Conservation (phyloP, 805 yeast species). For the Candida sonorensis region DNA sequence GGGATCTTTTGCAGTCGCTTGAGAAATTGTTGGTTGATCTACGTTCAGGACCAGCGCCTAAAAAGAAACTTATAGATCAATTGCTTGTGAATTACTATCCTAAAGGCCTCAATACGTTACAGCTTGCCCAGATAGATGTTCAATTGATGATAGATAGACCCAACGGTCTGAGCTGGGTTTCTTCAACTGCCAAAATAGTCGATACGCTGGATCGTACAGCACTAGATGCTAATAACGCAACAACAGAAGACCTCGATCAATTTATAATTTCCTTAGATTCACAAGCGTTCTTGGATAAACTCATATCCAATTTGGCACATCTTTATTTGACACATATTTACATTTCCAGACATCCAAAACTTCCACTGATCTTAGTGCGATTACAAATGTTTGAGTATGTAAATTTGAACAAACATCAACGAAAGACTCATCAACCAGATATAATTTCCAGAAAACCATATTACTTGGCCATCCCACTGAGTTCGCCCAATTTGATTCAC, state of each 20-base stretch:
- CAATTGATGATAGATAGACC: constrained; percentile 59
- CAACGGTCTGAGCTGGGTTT: constrained; percentile 36
- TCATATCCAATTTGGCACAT: constrained; percentile 41
- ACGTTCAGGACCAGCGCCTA: constrained; percentile 13
- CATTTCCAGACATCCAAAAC: constrained; percentile 55
- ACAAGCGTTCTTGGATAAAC: constrained; percentile 38
- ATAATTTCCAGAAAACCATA: constrained; percentile 52
- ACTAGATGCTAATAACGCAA: no score
- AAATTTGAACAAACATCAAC: constrained; percentile 10
- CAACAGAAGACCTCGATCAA: constrained; percentile 22
- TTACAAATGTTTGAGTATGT: constrained; percentile 60
- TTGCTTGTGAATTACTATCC: constrained; percentile 47
- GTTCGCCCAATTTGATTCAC: constrained; percentile 63
- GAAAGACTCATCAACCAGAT: constrained; percentile 26
- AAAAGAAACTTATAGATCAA: constrained; percentile 33
- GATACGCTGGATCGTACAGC: no score
- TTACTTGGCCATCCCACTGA: constrained; percentile 59
- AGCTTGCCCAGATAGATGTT: constrained; percentile 65
- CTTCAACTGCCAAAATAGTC: constrained; percentile 38
- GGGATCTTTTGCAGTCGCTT: constrained; percentile 12
- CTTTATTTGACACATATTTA: constrained; percentile 60
- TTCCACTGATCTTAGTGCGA: constrained; percentile 55
- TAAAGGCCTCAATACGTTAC: constrained; percentile 53
- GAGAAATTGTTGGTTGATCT: constrained; percentile 8
- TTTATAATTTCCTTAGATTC: constrained; percentile 39